A percentile compares a stretch with the other conserved stretches of the same genome.
Conservation (phyloP, 768 basidiomycete species). For the Paxillus ammoniavirescens region DNA sequence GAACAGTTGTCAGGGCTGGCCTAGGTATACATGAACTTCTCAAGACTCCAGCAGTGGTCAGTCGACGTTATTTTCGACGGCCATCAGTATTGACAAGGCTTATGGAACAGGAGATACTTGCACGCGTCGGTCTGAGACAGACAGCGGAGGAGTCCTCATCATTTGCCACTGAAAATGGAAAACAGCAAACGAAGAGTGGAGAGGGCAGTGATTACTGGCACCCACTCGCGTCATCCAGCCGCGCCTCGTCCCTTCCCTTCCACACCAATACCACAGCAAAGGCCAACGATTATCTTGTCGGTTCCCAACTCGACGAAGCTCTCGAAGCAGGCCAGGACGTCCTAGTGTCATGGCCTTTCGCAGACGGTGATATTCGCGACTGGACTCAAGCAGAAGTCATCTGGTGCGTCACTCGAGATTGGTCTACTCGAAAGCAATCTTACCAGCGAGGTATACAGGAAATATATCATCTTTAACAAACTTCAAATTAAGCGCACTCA, state of each 20-base stretch:
- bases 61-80: slow-evolving; percentile 28
- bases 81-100: slow-evolving; percentile 2
- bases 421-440: slow-evolving; percentile 2
- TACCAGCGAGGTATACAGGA: slow-evolving; percentile 49
- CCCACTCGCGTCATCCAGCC: slow-evolving; percentile 44
- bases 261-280: slow-evolving; percentile 42
- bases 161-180: slow-evolving; percentile 17
- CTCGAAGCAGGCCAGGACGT: slow-evolving; percentile 72
- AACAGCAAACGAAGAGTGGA: slow-evolving; percentile 17
- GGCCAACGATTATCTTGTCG: slow-evolving; percentile 82
- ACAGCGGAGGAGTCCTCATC: slow-evolving; percentile 30
- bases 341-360: slow-evolving; percentile 79
- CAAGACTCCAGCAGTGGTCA: slow-evolving; percentile 69
- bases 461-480: slow-evolving; percentile 73
- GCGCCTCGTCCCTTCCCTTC: slow-evolving; percentile 47
- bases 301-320: slow-evolving; percentile 77
- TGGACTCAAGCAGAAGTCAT: slow-evolving; percentile 88
- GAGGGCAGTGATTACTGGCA: slow-evolving; percentile 25
- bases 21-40: slow-evolving; percentile 81
- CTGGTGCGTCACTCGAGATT: slow-evolving; percentile 52
- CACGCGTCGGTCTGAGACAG: slow-evolving; percentile 74
- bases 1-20: slow-evolving; percentile 70
- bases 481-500: slow-evolving; percentile 78
- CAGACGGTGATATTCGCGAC: slow-evolving; percentile 67
- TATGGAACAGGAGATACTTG: slow-evolving; percentile 62